A percentile compares a stretch with the other conserved stretches of the same genome.
phyloP scores from a whole-genome alignment of 352 stramenopile genomes.

The Globisporangium solare region DNA sequence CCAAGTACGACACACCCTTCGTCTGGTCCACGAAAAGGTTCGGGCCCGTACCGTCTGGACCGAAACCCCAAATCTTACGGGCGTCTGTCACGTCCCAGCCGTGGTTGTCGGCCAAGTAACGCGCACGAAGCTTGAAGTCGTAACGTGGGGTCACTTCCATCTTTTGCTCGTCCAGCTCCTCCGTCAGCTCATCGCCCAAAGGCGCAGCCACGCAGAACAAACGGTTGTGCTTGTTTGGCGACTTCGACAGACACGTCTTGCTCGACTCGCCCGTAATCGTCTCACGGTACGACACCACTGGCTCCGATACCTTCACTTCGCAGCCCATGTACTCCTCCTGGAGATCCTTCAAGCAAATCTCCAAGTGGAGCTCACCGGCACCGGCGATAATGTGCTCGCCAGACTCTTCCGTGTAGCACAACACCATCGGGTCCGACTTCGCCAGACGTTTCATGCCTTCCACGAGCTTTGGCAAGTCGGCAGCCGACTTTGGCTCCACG shows the following conservation, averaged over 20 bases:
- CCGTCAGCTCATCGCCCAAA: constrained; percentile 92
- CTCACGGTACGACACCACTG: constrained; percentile 99
- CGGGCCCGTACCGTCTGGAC: constrained; percentile 96
- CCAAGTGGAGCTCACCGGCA: constrained; percentile 98
- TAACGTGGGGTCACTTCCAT: constrained; percentile 86
- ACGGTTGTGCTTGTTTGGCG: constrained; percentile 99
- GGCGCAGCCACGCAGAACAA: constrained; percentile 94
- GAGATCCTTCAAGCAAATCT: constrained; percentile 99
- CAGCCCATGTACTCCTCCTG: constrained; percentile 99
- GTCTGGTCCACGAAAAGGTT: constrained; percentile 99
- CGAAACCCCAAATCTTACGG: constrained; percentile 99
- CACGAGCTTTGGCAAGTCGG: constrained; percentile 99
- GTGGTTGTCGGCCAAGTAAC: constrained; percentile 97
- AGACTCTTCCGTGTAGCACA: constrained; percentile 99
- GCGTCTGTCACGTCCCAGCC: constrained; percentile 97
- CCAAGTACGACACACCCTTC: constrained; percentile 99
- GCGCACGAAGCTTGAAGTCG: constrained; percentile 96
- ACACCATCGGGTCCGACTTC: constrained; percentile 99
- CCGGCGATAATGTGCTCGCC: constrained; percentile 99
- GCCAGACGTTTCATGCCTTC: constrained; percentile 99
- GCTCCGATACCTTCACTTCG: constrained; percentile 98
- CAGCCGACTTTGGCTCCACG: constrained; percentile 98
- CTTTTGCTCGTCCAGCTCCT: constrained; percentile 97
- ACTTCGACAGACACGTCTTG: constrained; percentile 98
- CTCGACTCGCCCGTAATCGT: constrained; percentile 95